Conservation (phyloP, 257 asterid species). For the Voacanga thouarsii region DNA sequence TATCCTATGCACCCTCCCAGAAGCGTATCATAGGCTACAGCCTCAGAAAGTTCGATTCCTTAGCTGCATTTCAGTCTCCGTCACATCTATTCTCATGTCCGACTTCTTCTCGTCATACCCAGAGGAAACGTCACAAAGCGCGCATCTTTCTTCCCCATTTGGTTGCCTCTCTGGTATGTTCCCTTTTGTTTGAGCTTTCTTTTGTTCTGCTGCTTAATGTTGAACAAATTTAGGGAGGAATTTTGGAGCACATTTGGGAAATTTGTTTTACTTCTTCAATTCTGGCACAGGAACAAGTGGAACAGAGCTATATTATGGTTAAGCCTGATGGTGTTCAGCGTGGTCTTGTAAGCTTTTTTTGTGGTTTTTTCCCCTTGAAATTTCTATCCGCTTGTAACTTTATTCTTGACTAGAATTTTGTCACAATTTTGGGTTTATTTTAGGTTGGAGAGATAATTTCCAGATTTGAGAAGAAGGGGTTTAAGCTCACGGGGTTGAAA, state of each 20-base stretch:
- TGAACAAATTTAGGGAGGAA: background rate
- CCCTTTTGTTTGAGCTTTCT: background rate
- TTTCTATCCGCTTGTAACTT: background rate
- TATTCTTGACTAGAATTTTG: background rate
- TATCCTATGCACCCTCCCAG: conserved; percentile 29
- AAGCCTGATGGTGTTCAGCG: conserved; percentile 98
- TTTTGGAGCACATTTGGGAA: conserved; percentile 1
- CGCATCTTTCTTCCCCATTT: conserved; percentile 70
- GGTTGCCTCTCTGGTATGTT: conserved; percentile 71
- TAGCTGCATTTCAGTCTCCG: conserved; percentile 54
- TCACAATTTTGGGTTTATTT: conserved; percentile 1
- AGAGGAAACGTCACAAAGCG: conserved; percentile 34
- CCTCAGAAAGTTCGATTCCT: conserved; percentile 16
- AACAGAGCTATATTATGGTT: conserved; percentile 81
- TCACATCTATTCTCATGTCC: conserved; percentile 42
- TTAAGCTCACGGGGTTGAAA: conserved; percentile 80
- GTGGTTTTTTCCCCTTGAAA: background rate
- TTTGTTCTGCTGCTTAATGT: background rate
- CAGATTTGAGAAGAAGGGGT: conserved; percentile 93
- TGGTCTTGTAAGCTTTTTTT: conserved; percentile 59
- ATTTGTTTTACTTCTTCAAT: conserved; percentile 1
- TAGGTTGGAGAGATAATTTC: conserved; percentile 91
- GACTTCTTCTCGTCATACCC: conserved; percentile 24
- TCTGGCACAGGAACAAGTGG: conserved; percentile 52
- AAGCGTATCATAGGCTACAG: conserved; percentile 30